These are phyloP conservation scores for Globisporangium uncinulatum DNA, from an alignment of 352 stramenopile species.

Conservation along the genomic window DNA sequence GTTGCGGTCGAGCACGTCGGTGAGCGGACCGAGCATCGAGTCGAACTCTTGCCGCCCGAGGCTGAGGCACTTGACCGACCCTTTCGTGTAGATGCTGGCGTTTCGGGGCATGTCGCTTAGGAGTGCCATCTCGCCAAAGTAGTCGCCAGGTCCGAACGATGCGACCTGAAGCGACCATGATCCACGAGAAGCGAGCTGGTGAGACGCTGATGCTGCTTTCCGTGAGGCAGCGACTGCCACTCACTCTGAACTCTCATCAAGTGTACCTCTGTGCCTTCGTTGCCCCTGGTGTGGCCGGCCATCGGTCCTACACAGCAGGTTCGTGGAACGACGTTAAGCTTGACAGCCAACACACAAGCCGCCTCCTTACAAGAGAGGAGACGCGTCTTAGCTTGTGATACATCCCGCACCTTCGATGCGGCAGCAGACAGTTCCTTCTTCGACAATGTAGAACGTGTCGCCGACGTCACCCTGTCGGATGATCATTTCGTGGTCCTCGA, in stretches of 20 bases:
- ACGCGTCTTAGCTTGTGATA: neutral
- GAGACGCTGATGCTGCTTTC: neutral
- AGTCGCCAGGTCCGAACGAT: constrained; percentile 62
- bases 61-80: constrained; percentile 59
- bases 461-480: constrained; percentile 78
- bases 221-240: too few species aligned
- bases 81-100: constrained; percentile 59
- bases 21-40: constrained; percentile 69
- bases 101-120: constrained; percentile 86
- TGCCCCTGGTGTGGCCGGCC: neutral
- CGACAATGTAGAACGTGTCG: constrained; percentile 82
- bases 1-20: constrained; percentile 68
- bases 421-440: constrained; percentile 60
- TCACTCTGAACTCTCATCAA: too few species aligned
- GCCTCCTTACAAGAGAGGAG: neutral
- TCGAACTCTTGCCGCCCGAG: constrained; percentile 71
- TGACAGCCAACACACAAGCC: too few species aligned
- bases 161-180: constrained; percentile 29
- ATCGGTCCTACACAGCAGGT: constrained; percentile 4
- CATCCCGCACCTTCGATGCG: constrained; percentile 33
- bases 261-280: constrained; percentile 5
- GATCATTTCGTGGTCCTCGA: constrained; percentile 69
- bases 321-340: neutral
- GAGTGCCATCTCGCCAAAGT: constrained; percentile 91
- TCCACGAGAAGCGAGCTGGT: neutral